Base-by-base conservation (phyloP, 2,329 filamentous ascomycete species). In the Arthrocladium fulminans region DNA sequence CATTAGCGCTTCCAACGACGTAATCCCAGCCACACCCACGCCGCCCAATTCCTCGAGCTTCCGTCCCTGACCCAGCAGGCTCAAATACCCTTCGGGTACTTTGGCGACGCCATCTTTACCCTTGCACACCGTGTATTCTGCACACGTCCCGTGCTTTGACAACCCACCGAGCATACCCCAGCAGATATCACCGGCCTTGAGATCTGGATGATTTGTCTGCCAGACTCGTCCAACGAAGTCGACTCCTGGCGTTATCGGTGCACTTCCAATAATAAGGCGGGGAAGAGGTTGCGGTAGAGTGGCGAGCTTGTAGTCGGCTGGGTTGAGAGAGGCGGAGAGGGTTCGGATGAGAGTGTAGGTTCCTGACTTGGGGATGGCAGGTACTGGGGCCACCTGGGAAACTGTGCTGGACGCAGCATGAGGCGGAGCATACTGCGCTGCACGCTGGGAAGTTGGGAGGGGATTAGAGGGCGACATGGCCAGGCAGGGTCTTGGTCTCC, bases 271-370 rank as follows among this genome's bases (percentile, higher is more conserved):
- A 9, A 42, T 3, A 12, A 39, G 17, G 2, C 43, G 43, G 3
- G 43, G 43, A 4, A 46, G 7, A 3, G 43, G 43, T 9, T 19
- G 13, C 74, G 1, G 68, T 68, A 2, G 70, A 72, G 1, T 71
- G 69, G 3, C 20, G 2, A 76, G 54, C 62, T 84, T 84, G 70
- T 80, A 76, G 68, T 84, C 81, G 30, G 74, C 74, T 0, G 79
- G 79, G 59, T 83, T 84, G 54, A 83, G 59, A 22, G 73, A 65
- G 25, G 70, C 68, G 50, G 69, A 65, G 51, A 74, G 63, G 12
- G 83, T 73, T 52, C 74, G 65, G 42, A 83, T 65, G 13, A 83
- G 68, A 37, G 81, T 59, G 50, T 77, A 51, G 12, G 67, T 27
- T 69, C 59, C 63, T 64, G n/a, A 57, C 54, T 46, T 55, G 63